Evolutionary conservation across 192 early-diverging fungal species (phyloP).

Genomic region (Dissophora ornata): DNA sequence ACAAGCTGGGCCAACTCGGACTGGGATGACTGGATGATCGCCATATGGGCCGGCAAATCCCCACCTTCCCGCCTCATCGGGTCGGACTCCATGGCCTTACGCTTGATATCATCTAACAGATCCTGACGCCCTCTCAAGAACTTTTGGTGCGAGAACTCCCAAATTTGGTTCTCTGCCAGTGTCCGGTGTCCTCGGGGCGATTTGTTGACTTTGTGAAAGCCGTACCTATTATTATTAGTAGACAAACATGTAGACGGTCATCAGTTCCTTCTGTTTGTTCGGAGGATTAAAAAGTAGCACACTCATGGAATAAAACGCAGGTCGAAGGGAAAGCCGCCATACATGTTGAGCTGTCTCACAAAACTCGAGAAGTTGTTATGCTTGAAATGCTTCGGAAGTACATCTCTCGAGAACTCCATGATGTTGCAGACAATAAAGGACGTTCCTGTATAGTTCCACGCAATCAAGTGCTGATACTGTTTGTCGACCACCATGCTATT

Average conservation of each 20-base stretch:
- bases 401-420: slow-evolving; percentile 89
- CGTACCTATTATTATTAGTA: slow-evolving; percentile 71
- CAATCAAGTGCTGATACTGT: slow-evolving; percentile 88
- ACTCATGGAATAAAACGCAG: background rate
- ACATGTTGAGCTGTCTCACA: slow-evolving; percentile 90
- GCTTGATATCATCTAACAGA: slow-evolving; percentile 90
- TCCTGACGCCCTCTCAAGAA: slow-evolving; percentile 82
- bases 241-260: no score
- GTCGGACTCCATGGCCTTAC: slow-evolving; percentile 91
- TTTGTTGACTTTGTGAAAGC: slow-evolving; percentile 95
- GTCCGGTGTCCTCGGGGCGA: slow-evolving; percentile 86
- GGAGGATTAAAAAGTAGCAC: no score
- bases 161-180: slow-evolving; percentile 89
- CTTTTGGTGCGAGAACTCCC: slow-evolving; percentile 90
- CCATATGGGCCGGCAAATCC: slow-evolving; percentile 80
- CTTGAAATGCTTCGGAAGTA: slow-evolving; percentile 93
- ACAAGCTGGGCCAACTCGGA: slow-evolving; percentile 80
- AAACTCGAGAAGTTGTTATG: slow-evolving; percentile 94
- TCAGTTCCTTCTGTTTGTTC: no score
- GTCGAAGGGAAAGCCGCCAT: slow-evolving; percentile 26
- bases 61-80: slow-evolving; percentile 76
- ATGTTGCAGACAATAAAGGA: slow-evolving; percentile 93
- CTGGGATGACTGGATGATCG: slow-evolving; percentile 82
- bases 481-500: slow-evolving; percentile 85
- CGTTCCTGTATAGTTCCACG: slow-evolving; percentile 88